Percentiles rank a stretch among this genome's conserved stretches.
Evolutionary conservation across 176 grass and related monocot genomes (phyloP).

Genomic region (Oryza australiensis): DNA sequence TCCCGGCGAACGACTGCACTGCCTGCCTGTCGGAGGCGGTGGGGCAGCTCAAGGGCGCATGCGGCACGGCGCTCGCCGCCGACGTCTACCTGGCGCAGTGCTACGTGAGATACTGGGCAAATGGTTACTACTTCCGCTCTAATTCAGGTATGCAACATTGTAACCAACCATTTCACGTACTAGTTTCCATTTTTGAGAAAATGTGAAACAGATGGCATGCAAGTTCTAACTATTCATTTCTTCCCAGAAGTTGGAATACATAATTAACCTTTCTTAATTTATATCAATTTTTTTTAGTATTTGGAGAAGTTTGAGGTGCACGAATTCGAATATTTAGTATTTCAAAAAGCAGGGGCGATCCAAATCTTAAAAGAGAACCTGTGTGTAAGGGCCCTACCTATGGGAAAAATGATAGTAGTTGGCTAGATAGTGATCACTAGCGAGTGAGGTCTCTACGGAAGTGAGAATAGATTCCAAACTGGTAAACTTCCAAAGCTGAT

Average conservation of each 20-base stretch:
- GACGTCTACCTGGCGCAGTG: slow-evolving; percentile 80
- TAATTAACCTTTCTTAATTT: neutral
- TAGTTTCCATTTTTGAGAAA: neutral
- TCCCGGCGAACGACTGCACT: slow-evolving; percentile 45
- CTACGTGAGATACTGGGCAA: slow-evolving; percentile 80
- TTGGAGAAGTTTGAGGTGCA: neutral
- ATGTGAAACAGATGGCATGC: neutral
- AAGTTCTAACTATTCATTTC: neutral
- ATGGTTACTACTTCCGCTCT: slow-evolving; percentile 50
- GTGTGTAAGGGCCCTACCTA: neutral
- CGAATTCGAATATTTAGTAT: neutral
- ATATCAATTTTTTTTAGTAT: neutral
- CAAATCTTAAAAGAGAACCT: slow-evolving; percentile 6
- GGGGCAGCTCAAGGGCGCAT: slow-evolving; percentile 51
- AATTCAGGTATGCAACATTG: slow-evolving; percentile 45
- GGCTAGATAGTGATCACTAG: slow-evolving; percentile 3
- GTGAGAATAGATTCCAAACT: slow-evolving; percentile 37
- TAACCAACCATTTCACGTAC: neutral
- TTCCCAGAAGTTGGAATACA: neutral
- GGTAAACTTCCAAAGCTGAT: slow-evolving; percentile 40
- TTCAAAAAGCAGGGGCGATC: neutral
- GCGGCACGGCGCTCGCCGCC: slow-evolving; percentile 59
- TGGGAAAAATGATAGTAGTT: neutral
- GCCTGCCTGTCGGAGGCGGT: slow-evolving; percentile 73
- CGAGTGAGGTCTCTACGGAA: neutral